A percentile compares a stretch with the other conserved stretches of the same genome.
Conservation (phyloP, 768 basidiomycete species). For the Hydnomerulius pinastri region DNA sequence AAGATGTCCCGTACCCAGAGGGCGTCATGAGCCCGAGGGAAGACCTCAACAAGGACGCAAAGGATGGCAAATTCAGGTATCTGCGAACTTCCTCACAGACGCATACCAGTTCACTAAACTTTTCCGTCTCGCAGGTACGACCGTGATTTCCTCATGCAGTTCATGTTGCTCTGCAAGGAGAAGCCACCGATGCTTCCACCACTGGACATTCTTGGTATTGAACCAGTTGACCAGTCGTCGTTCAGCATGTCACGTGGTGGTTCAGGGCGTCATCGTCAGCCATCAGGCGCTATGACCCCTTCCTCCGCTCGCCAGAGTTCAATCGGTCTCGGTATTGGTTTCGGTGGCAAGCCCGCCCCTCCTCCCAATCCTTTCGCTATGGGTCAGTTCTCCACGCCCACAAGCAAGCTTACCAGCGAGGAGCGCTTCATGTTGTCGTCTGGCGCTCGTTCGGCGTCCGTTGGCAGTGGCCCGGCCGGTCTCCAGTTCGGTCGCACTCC, state of each 20-base stretch:
- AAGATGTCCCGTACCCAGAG: constrained; percentile 76
- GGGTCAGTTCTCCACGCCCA: constrained; percentile 65
- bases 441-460: constrained; percentile 54
- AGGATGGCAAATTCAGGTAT: constrained; percentile 89
- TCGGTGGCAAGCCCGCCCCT: constrained; percentile 33
- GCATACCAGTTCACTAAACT: no score
- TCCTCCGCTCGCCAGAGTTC: constrained; percentile 49
- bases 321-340: constrained; percentile 47
- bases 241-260: constrained; percentile 59
- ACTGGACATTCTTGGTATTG: constrained; percentile 88
- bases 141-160: constrained; percentile 96
- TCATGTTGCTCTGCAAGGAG: constrained; percentile 93
- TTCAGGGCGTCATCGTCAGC: constrained; percentile 60
- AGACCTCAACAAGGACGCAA: constrained; percentile 81
- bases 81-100: no score
- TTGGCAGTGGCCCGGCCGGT: constrained; percentile 48
- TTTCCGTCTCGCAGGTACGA: constrained; percentile 78
- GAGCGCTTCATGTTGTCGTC: constrained; percentile 59
- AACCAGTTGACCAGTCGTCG: constrained; percentile 62
- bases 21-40: constrained; percentile 78
- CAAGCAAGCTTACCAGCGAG: constrained; percentile 64
- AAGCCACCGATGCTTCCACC: constrained; percentile 90
- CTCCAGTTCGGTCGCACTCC: constrained; percentile 58
- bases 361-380: constrained; percentile 46
- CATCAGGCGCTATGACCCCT: constrained; percentile 44